A percentile compares a stretch with the other conserved stretches of the same genome.
Conservation (phyloP, 805 yeast species). For the Barnettozyma wickerhamii region DNA sequence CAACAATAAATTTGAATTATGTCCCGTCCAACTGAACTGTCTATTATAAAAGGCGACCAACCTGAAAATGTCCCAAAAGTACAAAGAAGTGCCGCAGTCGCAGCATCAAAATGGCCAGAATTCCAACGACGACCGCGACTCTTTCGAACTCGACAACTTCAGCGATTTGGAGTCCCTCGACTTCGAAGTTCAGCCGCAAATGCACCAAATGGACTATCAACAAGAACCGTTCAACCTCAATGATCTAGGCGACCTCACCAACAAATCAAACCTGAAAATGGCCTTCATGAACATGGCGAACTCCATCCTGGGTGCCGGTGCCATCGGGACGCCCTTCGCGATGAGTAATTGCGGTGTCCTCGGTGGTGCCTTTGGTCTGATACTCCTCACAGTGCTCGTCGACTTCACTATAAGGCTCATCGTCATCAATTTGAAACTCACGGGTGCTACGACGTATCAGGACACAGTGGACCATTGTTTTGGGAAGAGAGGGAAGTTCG, state of each 20-base stretch:
- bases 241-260: conserved; percentile 11
- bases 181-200: conserved; percentile 13
- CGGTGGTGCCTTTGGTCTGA: conserved; percentile 63
- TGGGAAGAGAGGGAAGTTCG: conserved; percentile 65
- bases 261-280: conserved; percentile 63
- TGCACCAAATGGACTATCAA: conserved; percentile 6
- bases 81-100: conserved; percentile 9
- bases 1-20: no score
- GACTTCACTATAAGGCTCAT: conserved; percentile 87
- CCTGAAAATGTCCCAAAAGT: conserved; percentile 13
- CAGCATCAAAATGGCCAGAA: conserved; percentile 1
- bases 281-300: conserved; percentile 98
- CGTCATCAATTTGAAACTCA: conserved; percentile 73
- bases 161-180: conserved; percentile 23
- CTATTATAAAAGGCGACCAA: no score
- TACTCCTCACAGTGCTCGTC: conserved; percentile 60
- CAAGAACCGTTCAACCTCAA: conserved; percentile 17
- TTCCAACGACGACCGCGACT: not conserved
- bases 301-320: conserved; percentile 92
- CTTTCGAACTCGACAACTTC: conserved; percentile 20
- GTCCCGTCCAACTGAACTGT: no score
- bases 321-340: conserved; percentile 91
- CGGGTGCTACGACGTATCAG: conserved; percentile 77
- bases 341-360: conserved; percentile 73
- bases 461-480: conserved; percentile 78